Evolutionary conservation across 176 grass and related monocot species (phyloP).

Genomic region (Ampelocalamus luodianensis): DNA sequence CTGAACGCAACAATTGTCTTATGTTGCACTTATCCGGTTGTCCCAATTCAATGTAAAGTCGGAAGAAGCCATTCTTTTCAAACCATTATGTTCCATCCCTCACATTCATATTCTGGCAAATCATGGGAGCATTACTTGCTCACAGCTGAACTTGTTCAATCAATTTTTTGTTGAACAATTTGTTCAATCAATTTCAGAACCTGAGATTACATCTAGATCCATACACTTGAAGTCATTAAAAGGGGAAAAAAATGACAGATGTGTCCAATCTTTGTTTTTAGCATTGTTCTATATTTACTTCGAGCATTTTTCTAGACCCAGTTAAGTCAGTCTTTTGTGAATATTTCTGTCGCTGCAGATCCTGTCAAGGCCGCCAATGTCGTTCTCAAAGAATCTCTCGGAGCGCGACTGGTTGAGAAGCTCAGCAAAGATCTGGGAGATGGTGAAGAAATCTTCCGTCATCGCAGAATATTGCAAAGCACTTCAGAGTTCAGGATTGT

Average conservation of each 20-base stretch:
- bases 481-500: constrained; percentile 77
- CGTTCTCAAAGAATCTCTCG: constrained; percentile 74
- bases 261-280: not conserved
- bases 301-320: not conserved
- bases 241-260: too few species aligned
- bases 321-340: not conserved
- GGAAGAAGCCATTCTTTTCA: not conserved
- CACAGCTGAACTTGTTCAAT: not conserved
- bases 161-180: not conserved
- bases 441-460: constrained; percentile 76
- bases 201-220: not conserved
- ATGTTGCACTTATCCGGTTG: too few species aligned
- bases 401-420: constrained; percentile 92
- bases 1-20: too few species aligned
- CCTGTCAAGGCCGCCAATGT: constrained; percentile 59
- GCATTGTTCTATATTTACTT: not conserved
- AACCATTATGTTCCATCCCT: not conserved
- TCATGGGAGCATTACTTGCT: not conserved
- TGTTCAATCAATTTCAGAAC: not conserved
- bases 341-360: constrained; percentile 48
- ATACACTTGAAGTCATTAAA: not conserved
- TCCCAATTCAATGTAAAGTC: not conserved
- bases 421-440: constrained; percentile 90
- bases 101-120: not conserved
- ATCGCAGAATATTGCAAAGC: constrained; percentile 76